Base-by-base conservation (phyloP, 2,329 filamentous ascomycete species). In the Colletotrichum sp. region DNA sequence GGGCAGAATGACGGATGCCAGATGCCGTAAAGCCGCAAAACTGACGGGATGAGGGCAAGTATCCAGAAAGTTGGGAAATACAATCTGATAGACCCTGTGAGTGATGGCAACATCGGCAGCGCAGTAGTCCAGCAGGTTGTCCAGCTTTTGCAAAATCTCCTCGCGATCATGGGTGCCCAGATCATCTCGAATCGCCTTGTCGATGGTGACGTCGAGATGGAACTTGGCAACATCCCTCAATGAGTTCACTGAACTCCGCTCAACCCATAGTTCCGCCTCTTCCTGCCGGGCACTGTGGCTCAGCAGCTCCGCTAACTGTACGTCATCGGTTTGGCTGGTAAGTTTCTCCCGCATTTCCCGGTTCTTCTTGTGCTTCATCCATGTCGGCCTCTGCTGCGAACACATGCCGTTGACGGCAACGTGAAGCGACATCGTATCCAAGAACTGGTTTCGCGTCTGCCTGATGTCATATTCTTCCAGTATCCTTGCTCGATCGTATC, bases 321-420 rank as follows among this genome's bases (percentile, higher is more conserved):
- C 86, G 70, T 93, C 93, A 18, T 94, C 91, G 5, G 93, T 93
- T 71, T 95, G 91, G 65, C 89, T 93, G 7, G 94, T 91, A 64
- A 96, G 92, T 81, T 93, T 94, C 77, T 98, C 96, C 66, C 95
- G 90, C 61, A 96, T 81, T 81, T 99, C 96, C 74, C 94, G 91
- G 78, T 94, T 95, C 86, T 99, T 99, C 82, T 95, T 94, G 84
- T 98, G 95, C 83, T 95, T 98, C 93, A 98, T 96, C 97, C 97
- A 99, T 1, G 95, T 98, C 10, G 98, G 97, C 66, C 97, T 92
- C 84, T 99, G 97, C 78, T 94, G 93, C 26, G 97, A 99, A 85
- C 97, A 99, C 97, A 99, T 99, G 77, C 97, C 97, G 82, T 99
- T 99, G 28, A 98, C 96, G 4, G 98, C 98, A 9, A 98, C 96